These are phyloP conservation scores for Colletotrichum cordylinicola DNA, from an alignment of 2,329 filamentous ascomycete species.

Conservation along the genomic window DNA sequence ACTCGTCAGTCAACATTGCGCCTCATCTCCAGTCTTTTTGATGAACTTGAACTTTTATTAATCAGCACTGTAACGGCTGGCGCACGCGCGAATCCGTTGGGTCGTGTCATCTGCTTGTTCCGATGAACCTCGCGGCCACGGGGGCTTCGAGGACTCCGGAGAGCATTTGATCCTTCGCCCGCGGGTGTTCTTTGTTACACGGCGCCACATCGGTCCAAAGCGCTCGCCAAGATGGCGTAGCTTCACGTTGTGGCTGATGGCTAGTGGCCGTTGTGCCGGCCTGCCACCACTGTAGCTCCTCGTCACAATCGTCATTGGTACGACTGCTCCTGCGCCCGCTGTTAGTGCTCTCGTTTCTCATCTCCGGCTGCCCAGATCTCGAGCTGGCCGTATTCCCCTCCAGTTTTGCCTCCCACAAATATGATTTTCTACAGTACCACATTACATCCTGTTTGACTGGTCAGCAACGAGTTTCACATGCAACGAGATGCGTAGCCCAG, in stretches of 20 bases:
- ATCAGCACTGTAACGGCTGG: constrained; percentile 9
- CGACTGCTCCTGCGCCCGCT: neutral
- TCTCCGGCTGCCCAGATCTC: neutral
- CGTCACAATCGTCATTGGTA: neutral
- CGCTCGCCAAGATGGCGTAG: neutral
- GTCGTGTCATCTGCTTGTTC: constrained; percentile 2
- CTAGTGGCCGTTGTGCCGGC: constrained; percentile 1
- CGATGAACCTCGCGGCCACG: neutral
- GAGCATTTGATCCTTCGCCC: neutral
- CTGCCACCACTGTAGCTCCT: neutral
- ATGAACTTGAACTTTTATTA: constrained; percentile 5
- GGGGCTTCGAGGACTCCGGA: constrained; percentile 10
- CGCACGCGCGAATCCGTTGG: constrained; percentile 2
- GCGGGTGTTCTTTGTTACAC: neutral
- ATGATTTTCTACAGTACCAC: neutral
- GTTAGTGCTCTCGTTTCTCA: neutral
- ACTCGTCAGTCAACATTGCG: neutral
- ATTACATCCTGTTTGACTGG: constrained; percentile 18
- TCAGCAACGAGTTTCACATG: constrained; percentile 12
- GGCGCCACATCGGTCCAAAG: neutral
- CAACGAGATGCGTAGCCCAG: neutral
- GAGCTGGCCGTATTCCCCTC: neutral
- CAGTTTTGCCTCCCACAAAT: neutral
- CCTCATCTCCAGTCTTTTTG: neutral
- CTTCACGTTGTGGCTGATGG: neutral